phyloP scores from a whole-genome alignment of 257 asterid genomes.

The Rhazya stricta region DNA sequence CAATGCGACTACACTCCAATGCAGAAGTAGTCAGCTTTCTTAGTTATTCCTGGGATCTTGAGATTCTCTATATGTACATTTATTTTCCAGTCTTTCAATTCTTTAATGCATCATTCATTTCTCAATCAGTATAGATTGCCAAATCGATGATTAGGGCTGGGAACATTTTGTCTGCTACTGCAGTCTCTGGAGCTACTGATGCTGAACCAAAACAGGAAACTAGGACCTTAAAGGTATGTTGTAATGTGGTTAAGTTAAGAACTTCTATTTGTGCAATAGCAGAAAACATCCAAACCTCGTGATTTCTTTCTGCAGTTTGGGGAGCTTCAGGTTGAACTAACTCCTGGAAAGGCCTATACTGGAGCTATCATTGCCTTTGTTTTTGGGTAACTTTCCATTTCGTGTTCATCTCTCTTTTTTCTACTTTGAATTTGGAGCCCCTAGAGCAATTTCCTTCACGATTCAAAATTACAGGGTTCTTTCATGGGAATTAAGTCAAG shows the following conservation, averaged over 20 bases:
- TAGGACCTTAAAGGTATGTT: conserved; percentile 61
- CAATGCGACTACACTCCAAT: not conserved
- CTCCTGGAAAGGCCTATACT: conserved; percentile 59
- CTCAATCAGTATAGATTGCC: conserved; percentile 68
- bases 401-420: conserved; percentile 11
- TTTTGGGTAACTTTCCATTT: conserved; percentile 49
- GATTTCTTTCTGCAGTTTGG: conserved; percentile 61
- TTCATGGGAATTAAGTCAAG: conserved; percentile 74
- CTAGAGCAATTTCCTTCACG: not conserved
- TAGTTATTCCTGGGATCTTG: not conserved
- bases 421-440: not conserved
- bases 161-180: conserved; percentile 49
- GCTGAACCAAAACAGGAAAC: conserved; percentile 55
- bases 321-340: conserved; percentile 83
- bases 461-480: conserved; percentile 47
- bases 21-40: not conserved
- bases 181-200: conserved; percentile 34
- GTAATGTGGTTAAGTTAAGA: conserved; percentile 4
- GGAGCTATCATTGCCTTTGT: conserved; percentile 69
- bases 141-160: conserved; percentile 73
- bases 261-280: not conserved
- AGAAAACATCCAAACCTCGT: conserved; percentile 8
- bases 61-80: not conserved
- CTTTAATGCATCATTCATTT: conserved; percentile 3
- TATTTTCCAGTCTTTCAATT: not conserved